These are phyloP conservation scores for Leptomonas pyrrhocoris DNA, from an alignment of 208 protist genomes.

Conservation along the genomic window DNA sequence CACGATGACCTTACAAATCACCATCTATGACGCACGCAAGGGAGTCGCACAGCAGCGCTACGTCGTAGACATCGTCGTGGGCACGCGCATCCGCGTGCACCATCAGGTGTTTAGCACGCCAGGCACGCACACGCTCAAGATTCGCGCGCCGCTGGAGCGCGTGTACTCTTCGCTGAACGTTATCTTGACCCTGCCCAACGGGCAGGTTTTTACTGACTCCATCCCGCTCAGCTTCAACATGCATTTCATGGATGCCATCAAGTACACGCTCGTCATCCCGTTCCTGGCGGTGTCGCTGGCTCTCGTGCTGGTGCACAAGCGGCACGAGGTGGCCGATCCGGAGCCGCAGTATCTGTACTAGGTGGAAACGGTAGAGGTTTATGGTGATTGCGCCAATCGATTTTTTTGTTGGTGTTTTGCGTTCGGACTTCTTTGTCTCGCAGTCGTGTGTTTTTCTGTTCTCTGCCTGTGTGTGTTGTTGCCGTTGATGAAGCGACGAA, in stretches of 20 bases:
- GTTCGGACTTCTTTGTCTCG: background rate
- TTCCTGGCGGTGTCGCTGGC: conserved; percentile 61
- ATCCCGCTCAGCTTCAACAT: conserved; percentile 85
- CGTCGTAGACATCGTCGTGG: conserved; percentile 67
- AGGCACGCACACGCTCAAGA: conserved; percentile 48
- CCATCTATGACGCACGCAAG: conserved; percentile 63
- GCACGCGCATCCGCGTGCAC: conserved; percentile 60
- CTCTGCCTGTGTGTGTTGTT: background rate
- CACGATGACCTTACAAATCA: conserved; percentile 66
- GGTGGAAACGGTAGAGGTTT: background rate
- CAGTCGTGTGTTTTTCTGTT: conserved; percentile 4
- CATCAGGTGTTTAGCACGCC: conserved; percentile 42
- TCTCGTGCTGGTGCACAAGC: conserved; percentile 66
- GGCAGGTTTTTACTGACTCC: conserved; percentile 76
- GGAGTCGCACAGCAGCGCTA: conserved; percentile 44
- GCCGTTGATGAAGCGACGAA: no score
- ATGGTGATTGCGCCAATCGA: background rate
- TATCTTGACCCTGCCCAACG: conserved; percentile 65
- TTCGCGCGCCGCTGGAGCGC: conserved; percentile 68
- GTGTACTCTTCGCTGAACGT: conserved; percentile 68
- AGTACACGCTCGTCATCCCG: conserved; percentile 79
- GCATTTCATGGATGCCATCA: conserved; percentile 82
- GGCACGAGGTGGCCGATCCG: conserved; percentile 45
- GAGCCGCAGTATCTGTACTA: conserved; percentile 22
- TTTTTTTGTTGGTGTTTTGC: background rate